phyloP scores from a whole-genome alignment of 495 filamentous ascomycete species.

The Talaromyces adpressus region DNA sequence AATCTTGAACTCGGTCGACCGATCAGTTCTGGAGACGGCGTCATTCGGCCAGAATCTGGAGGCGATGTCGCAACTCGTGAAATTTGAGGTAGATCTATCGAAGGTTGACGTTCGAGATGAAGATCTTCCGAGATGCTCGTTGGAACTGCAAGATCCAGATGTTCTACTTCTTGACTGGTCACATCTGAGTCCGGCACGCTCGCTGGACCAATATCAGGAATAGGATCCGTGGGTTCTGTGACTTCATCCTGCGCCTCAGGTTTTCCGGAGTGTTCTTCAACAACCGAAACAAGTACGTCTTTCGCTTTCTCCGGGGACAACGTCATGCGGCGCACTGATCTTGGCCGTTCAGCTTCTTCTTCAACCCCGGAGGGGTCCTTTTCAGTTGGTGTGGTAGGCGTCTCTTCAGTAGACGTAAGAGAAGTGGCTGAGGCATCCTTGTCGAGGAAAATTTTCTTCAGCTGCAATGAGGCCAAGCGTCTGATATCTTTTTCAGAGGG shows the following conservation, averaged over 20 bases:
- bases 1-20: not conserved
- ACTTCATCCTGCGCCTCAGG: constrained; percentile 18
- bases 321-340: constrained; percentile 39
- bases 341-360: constrained; percentile 24
- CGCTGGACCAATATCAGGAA: not conserved
- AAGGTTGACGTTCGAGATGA: constrained; percentile 7
- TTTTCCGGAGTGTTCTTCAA: constrained; percentile 54
- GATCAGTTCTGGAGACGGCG: constrained; percentile 9
- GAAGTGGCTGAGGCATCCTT: constrained; percentile 68
- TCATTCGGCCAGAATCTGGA: constrained; percentile 2
- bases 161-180: constrained; percentile 48
- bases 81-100: constrained; percentile 9
- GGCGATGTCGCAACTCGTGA: constrained; percentile 12
- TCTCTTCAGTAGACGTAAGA: constrained; percentile 55
- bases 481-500: constrained; percentile 96
- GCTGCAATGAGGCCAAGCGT: constrained; percentile 79
- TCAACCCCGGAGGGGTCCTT: constrained; percentile 40
- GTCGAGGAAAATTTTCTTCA: constrained; percentile 93
- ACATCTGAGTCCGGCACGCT: not conserved
- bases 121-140: constrained; percentile 24
- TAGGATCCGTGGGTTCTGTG: constrained; percentile 1
- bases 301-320: constrained; percentile 63
- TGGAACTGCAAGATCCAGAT: constrained; percentile 66
- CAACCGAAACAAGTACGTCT: constrained; percentile 60
- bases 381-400: constrained; percentile 31